phyloP scores from a whole-genome alignment of 75 land plant species.

The Selaginella tamariscina region DNA sequence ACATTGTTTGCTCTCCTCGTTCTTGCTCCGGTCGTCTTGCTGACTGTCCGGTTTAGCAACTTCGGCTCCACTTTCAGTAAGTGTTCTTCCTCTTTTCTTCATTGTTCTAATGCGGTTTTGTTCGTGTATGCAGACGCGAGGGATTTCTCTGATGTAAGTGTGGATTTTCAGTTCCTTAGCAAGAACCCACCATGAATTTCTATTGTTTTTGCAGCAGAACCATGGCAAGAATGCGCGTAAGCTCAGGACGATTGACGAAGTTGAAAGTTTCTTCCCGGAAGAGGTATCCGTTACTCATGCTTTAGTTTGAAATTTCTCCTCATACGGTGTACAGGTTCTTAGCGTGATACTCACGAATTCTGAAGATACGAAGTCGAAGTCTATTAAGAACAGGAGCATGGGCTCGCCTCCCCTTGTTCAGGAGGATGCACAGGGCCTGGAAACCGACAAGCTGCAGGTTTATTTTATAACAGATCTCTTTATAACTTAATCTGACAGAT shows the following conservation, averaged over 20 bases:
- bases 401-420: too few species aligned
- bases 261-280: not conserved
- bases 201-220: not conserved
- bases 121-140: not conserved
- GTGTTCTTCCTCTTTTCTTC: not conserved
- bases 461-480: not conserved
- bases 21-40: not conserved
- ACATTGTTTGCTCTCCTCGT: conserved; percentile 1
- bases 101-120: not conserved
- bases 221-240: not conserved
- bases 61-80: not conserved
- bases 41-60: not conserved
- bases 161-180: not conserved
- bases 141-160: not conserved
- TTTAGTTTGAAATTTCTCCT: too few species aligned
- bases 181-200: too few species aligned
- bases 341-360: not conserved
- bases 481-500: too few species aligned
- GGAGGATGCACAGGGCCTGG: not conserved
- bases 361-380: not conserved
- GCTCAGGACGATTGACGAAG: not conserved
- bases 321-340: not conserved
- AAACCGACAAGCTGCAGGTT: not conserved
- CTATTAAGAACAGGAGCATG: not conserved
- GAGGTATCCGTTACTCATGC: not conserved